These are phyloP conservation scores for Crithidia fasciculata DNA, from an alignment of 208 protist genomes.

Conservation along the genomic window DNA sequence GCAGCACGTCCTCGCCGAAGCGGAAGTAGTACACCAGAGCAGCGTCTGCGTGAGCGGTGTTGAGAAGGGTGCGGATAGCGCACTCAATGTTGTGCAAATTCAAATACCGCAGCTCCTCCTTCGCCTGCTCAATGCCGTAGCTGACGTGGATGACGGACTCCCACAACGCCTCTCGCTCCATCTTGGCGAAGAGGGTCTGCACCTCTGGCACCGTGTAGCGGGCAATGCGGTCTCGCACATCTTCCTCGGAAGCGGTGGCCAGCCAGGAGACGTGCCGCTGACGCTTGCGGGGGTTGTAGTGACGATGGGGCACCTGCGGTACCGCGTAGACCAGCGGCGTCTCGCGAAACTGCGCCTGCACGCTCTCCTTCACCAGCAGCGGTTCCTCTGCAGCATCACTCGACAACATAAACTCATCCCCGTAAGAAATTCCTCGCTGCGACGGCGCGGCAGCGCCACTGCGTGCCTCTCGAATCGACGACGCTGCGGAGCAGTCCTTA, in stretches of 20 bases:
- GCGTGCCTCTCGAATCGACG: too few relatives aligned
- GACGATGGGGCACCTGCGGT: constrained; percentile 68
- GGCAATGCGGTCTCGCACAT: constrained; percentile 34
- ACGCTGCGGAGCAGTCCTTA: not conserved
- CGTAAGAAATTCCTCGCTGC: not conserved
- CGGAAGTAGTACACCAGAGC: constrained; percentile 67
- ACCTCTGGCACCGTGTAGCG: constrained; percentile 58
- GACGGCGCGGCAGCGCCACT: not conserved
- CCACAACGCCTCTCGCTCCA: constrained; percentile 63
- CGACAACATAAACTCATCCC: not conserved
- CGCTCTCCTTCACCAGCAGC: constrained; percentile 35
- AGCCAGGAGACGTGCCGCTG: constrained; percentile 45
- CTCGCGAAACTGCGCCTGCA: constrained; percentile 32
- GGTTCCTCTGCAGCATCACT: not conserved
- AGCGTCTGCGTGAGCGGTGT: constrained; percentile 32
- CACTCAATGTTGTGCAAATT: constrained; percentile 61
- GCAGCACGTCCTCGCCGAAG: constrained; percentile 66
- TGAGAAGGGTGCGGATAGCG: constrained; percentile 57
- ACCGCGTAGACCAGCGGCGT: constrained; percentile 33
- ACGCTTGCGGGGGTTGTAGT: constrained; percentile 55
- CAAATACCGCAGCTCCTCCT: constrained; percentile 50
- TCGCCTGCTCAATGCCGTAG: constrained; percentile 45
- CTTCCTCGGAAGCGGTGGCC: constrained; percentile 37
- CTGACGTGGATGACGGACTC: constrained; percentile 65
- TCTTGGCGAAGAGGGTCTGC: constrained; percentile 53